A percentile compares a stretch with the other conserved stretches of the same genome.
phyloP scores from a whole-genome alignment of 2,329 filamentous ascomycete genomes.

The Hortaea werneckii region DNA sequence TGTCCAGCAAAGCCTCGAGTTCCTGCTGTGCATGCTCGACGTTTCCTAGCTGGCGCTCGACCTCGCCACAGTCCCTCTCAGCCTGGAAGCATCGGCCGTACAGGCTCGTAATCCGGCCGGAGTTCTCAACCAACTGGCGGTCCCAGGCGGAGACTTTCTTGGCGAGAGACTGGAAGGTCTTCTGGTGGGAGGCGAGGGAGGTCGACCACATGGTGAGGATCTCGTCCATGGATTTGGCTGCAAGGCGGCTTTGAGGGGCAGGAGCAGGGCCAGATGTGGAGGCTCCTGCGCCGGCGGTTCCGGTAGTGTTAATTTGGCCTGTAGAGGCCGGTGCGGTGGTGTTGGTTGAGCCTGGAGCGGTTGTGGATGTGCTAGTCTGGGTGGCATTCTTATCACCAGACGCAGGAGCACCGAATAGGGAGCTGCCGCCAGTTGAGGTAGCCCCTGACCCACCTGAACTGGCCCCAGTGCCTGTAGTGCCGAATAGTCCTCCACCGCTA shows the following conservation, averaged over 20 bases:
- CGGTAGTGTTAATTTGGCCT: background rate
- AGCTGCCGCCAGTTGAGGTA: background rate
- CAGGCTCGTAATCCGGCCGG: conserved; percentile 86
- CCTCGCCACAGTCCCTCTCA: conserved; percentile 82
- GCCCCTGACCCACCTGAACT: background rate
- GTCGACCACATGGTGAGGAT: conserved; percentile 96
- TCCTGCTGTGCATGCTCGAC: conserved; percentile 93
- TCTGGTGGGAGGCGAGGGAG: conserved; percentile 90
- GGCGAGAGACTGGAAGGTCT: conserved; percentile 88
- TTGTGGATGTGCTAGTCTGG: background rate
- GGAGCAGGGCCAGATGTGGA: conserved; percentile 52
- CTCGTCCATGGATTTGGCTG: conserved; percentile 99
- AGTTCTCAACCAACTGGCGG: conserved; percentile 82
- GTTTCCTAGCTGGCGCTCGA: conserved; percentile 78
- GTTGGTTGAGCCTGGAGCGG: background rate
- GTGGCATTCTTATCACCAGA: background rate
- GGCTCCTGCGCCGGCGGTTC: background rate
- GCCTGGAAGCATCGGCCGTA: conserved; percentile 89
- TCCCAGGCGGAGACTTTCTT: conserved; percentile 85
- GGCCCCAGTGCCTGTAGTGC: background rate
- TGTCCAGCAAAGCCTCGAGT: conserved; percentile 75
- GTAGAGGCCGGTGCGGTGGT: background rate
- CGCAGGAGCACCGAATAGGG: background rate
- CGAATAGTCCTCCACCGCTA: conserved; percentile 1
- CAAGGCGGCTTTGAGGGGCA: conserved; percentile 71